Percentiles rank a stretch among this genome's conserved stretches.
phyloP scores from a whole-genome alignment of 1,284 basidiomycete genomes.

The Moesziomyces aphidis region DNA sequence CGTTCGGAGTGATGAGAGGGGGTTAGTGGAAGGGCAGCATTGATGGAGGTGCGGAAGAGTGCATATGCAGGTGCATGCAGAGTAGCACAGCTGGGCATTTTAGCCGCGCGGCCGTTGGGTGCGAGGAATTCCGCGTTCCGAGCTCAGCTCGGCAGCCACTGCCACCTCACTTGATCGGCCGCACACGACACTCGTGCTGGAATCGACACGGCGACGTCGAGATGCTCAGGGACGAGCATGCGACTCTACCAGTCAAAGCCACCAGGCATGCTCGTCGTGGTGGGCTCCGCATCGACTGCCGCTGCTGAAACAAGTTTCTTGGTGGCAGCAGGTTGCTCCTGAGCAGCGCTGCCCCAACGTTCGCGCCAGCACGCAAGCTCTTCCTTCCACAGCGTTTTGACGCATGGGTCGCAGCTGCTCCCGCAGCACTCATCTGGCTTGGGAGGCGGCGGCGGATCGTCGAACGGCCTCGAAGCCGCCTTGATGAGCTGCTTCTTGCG shows the following conservation, averaged over 20 bases:
- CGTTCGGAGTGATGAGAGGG: neutral
- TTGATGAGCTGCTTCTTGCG: conserved; percentile 54
- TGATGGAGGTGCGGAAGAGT: neutral
- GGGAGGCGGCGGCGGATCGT: conserved; percentile 53
- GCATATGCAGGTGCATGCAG: conserved; percentile 7
- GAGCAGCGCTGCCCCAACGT: conserved; percentile 41
- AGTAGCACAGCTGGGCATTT: neutral
- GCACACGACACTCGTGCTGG: neutral
- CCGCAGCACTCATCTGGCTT: conserved; percentile 57
- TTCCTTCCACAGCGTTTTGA: conserved; percentile 56
- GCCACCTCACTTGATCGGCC: neutral
- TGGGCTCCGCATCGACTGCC: neutral
- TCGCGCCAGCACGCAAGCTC: conserved; percentile 49
- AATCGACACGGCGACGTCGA: neutral
- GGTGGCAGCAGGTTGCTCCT: neutral
- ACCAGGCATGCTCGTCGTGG: conserved; percentile 25
- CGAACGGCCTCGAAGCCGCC: conserved; percentile 37
- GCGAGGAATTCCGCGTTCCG: conserved; percentile 13
- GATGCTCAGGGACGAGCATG: neutral
- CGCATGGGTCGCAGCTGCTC: conserved; percentile 52
- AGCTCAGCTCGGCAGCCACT: neutral
- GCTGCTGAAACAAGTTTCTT: conserved; percentile 1
- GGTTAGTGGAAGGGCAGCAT: neutral
- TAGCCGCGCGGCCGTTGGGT: neutral
- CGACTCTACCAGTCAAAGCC: conserved; percentile 33